Percentiles rank a stretch among this genome's conserved stretches.
These are phyloP conservation scores for Helicostylum pulchrum DNA, from an alignment of 192 early-diverging fungal genomes.

Conservation along the genomic window DNA sequence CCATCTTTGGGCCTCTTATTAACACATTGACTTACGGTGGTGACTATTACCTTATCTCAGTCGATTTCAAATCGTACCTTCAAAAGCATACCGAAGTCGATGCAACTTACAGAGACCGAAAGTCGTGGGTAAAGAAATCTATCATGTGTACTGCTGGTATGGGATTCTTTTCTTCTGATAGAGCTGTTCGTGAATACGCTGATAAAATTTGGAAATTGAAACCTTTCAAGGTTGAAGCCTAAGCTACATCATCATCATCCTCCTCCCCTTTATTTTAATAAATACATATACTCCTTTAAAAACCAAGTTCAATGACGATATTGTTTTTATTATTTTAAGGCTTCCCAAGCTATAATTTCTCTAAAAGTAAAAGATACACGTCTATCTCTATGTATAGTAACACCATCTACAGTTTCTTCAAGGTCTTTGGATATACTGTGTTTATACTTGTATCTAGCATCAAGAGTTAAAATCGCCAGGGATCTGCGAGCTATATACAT, in stretches of 20 bases:
- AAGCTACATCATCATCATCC: too few relatives aligned
- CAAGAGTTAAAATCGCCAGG: slow-evolving; percentile 50
- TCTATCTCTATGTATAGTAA: slow-evolving; percentile 49
- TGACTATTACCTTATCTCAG: slow-evolving; percentile 85
- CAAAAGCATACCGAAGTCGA: slow-evolving; percentile 80
- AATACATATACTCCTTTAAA: too few relatives aligned
- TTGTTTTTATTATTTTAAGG: neutral
- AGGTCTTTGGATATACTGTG: slow-evolving; percentile 67
- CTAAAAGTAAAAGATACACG: slow-evolving; percentile 63
- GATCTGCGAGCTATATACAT: slow-evolving; percentile 56
- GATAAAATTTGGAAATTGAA: slow-evolving; percentile 87
- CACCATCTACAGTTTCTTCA: slow-evolving; percentile 38
- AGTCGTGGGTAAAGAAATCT: slow-evolving; percentile 84
- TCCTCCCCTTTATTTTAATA: too few relatives aligned
- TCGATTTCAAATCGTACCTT: slow-evolving; percentile 86
- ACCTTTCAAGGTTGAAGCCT: slow-evolving; percentile 1
- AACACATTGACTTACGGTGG: slow-evolving; percentile 77
- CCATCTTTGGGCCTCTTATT: slow-evolving; percentile 74
- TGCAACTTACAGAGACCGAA: slow-evolving; percentile 77
- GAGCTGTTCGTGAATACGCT: slow-evolving; percentile 91
- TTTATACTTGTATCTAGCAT: slow-evolving; percentile 55
- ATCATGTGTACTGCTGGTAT: slow-evolving; percentile 89
- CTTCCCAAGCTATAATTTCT: slow-evolving; percentile 31
- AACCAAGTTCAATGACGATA: too few relatives aligned
- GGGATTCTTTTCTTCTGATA: slow-evolving; percentile 92